phyloP scores from a whole-genome alignment of 2,329 filamentous ascomycete genomes.

The Drechslerella dactyloides region DNA sequence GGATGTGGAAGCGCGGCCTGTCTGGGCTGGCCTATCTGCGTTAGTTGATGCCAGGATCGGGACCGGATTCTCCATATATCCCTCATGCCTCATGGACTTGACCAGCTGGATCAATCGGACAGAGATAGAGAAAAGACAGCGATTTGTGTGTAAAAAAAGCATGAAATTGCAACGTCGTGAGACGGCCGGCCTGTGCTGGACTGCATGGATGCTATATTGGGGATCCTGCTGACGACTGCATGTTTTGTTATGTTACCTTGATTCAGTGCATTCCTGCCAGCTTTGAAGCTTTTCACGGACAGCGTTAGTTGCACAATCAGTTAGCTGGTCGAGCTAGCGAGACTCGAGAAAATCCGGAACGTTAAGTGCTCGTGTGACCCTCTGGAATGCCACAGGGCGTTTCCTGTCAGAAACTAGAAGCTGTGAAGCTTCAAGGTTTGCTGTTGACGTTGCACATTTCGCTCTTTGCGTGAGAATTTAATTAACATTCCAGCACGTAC shows the following conservation, averaged over 20 bases:
- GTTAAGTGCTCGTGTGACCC: constrained; percentile 46
- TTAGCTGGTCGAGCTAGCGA: neutral
- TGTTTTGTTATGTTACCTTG: neutral
- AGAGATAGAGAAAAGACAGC: neutral
- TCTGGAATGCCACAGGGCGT: constrained; percentile 28
- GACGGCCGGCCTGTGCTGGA: too few relatives aligned
- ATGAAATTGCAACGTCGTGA: too few relatives aligned
- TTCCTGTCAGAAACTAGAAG: constrained; percentile 2
- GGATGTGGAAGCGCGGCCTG: too few relatives aligned
- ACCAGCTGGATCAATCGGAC: constrained; percentile 13
- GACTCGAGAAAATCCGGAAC: neutral
- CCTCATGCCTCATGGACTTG: constrained; percentile 33
- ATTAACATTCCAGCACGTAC: too few relatives aligned
- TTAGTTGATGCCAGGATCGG: constrained; percentile 43
- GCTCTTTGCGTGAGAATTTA: too few relatives aligned
- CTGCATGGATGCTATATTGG: constrained; percentile 12
- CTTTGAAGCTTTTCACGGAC: too few relatives aligned
- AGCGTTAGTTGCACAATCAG: too few relatives aligned
- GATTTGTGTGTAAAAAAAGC: neutral
- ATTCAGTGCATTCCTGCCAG: neutral
- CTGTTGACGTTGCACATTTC: too few relatives aligned
- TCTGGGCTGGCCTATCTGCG: constrained; percentile 12
- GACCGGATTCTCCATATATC: constrained; percentile 50
- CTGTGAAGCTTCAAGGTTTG: constrained; percentile 1
- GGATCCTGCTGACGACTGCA: neutral